Conservation (phyloP, 805 yeast species). For the Yarrowia osloensis region DNA sequence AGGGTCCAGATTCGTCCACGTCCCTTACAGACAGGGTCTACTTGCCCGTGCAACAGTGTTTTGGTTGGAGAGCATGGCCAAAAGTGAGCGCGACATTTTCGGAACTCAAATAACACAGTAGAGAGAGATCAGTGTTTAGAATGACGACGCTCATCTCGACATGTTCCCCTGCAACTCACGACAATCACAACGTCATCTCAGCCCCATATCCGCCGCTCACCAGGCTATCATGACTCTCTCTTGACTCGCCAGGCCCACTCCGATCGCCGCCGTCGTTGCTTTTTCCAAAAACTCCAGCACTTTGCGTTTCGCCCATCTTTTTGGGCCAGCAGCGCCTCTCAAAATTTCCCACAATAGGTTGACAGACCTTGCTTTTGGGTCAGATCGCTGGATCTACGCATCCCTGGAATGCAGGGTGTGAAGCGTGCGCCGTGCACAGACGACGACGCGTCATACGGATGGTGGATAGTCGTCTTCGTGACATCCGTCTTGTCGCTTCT, state of each 20-base stretch:
- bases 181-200: background rate
- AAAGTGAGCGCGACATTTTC: background rate
- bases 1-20: background rate
- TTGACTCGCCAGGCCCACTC: background rate
- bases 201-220: background rate
- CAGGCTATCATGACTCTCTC: background rate
- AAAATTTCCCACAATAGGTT: background rate
- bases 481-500: background rate
- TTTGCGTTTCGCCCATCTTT: background rate
- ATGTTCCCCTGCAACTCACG: background rate
- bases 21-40: conserved; percentile 15
- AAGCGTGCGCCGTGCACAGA: background rate
- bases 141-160: background rate
- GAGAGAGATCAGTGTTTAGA: background rate
- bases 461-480: background rate
- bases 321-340: no score
- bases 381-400: conserved; percentile 24
- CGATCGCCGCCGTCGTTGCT: background rate
- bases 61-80: background rate
- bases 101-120: background rate
- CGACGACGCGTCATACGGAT: background rate
- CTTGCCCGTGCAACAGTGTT: background rate
- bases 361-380: background rate
- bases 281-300: background rate
- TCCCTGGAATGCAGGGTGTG: conserved; percentile 27